Evolutionary conservation across 768 basidiomycete genomes (phyloP).

Genomic region (Candolleomyces aberdarensis): DNA sequence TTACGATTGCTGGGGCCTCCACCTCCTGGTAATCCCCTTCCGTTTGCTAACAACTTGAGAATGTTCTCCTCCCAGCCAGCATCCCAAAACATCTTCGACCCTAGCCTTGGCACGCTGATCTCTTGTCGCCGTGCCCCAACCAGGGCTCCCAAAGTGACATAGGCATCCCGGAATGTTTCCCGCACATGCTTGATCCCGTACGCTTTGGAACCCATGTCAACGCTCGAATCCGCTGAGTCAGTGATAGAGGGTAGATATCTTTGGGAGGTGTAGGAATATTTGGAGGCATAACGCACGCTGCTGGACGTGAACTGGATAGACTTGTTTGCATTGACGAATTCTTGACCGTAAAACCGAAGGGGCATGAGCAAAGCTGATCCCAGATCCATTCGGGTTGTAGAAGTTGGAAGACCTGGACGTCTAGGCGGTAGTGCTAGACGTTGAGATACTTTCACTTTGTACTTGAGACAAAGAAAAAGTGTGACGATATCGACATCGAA

Average conservation of each 20-base stretch:
- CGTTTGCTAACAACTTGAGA: constrained; percentile 9
- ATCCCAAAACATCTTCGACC: constrained; percentile 7
- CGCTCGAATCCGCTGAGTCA: constrained; percentile 18
- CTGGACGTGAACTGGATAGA: constrained; percentile 18
- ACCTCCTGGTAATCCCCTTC: not conserved
- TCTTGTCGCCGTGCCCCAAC: not conserved
- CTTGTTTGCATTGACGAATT: constrained; percentile 15
- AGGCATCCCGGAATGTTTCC: constrained; percentile 19
- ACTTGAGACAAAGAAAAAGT: too few relatives aligned
- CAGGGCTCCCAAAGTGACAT: constrained; percentile 3
- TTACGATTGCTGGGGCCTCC: not conserved
- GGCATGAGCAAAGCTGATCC: constrained; percentile 17
- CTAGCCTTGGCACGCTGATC: not conserved
- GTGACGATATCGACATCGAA: not conserved
- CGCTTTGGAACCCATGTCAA: constrained; percentile 22
- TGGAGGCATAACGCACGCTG: constrained; percentile 7
- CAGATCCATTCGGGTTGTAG: constrained; percentile 6
- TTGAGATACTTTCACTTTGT: too few relatives aligned
- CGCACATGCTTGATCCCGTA: constrained; percentile 24
- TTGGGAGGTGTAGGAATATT: constrained; percentile 7
- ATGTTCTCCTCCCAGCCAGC: constrained; percentile 15
- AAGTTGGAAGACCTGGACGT: not conserved
- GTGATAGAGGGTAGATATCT: constrained; percentile 20
- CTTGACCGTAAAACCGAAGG: constrained; percentile 21
- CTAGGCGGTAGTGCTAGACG: not conserved